Percentiles rank a stretch among this genome's conserved stretches.
These are phyloP conservation scores for Fusarium armeniacum DNA, from an alignment of 2,329 filamentous ascomycete genomes.

Conservation along the genomic window DNA sequence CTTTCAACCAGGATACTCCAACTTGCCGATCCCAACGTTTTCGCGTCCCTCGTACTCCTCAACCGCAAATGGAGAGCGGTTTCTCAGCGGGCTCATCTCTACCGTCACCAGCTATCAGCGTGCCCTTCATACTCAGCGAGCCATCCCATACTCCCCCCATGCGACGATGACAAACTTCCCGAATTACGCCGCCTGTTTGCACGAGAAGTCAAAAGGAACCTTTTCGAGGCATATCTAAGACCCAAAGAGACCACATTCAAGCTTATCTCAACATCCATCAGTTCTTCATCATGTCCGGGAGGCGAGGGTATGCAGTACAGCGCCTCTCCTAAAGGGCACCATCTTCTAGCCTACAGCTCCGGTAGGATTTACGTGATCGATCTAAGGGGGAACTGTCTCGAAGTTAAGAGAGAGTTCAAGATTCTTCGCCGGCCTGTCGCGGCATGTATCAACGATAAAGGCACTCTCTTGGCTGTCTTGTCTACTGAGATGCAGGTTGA, in stretches of 20 bases:
- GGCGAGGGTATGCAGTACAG: slow-evolving; percentile 89
- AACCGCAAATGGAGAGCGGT: slow-evolving; percentile 75
- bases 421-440: slow-evolving; percentile 81
- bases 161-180: slow-evolving; percentile 66
- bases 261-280: slow-evolving; percentile 85
- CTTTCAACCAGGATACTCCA: slow-evolving; percentile 68
- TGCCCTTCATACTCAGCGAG: slow-evolving; percentile 71
- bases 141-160: slow-evolving; percentile 58
- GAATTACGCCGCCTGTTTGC: slow-evolving; percentile 75
- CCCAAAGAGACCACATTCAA: slow-evolving; percentile 80
- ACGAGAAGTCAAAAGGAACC: slow-evolving; percentile 79
- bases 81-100: slow-evolving; percentile 74
- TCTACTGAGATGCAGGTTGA: slow-evolving; percentile 88
- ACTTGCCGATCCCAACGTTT: slow-evolving; percentile 71
- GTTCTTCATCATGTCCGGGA: slow-evolving; percentile 84
- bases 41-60: slow-evolving; percentile 75
- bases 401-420: slow-evolving; percentile 82
- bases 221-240: slow-evolving; percentile 81
- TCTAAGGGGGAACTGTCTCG: slow-evolving; percentile 69
- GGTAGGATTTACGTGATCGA: slow-evolving; percentile 86
- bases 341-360: slow-evolving; percentile 85
- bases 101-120: slow-evolving; percentile 71
- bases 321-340: slow-evolving; percentile 80
- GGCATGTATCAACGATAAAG: slow-evolving; percentile 84
- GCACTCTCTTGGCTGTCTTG: slow-evolving; percentile 80